These are phyloP conservation scores for Curvularia spicifera DNA, from an alignment of 2,329 filamentous ascomycete species.

Conservation along the genomic window DNA sequence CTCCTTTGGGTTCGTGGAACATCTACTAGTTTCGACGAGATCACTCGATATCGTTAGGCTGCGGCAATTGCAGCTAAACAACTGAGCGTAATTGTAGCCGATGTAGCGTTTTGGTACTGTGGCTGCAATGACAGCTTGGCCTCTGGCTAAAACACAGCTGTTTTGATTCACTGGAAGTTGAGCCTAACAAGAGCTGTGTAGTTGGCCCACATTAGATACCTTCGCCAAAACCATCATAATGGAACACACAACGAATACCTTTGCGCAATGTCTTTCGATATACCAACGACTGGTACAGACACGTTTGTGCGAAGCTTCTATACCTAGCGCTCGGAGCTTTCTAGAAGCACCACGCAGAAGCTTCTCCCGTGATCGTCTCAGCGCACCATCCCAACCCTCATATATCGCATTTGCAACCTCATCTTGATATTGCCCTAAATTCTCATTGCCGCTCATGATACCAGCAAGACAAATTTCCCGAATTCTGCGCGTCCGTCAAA, in stretches of 20 bases:
- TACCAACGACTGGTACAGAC: not conserved
- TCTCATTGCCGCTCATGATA: not conserved
- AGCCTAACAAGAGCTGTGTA: no score
- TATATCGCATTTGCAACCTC: not conserved
- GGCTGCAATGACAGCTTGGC: no score
- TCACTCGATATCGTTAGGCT: no score
- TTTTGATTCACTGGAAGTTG: no score
- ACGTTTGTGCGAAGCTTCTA: not conserved
- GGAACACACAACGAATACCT: not conserved
- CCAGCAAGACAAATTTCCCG: not conserved
- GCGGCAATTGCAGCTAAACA: no score
- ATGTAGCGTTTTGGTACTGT: no score
- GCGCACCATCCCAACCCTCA: not conserved
- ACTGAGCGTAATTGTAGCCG: no score
- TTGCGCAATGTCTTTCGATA: not conserved
- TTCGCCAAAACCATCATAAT: not conserved
- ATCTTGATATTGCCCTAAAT: not conserved
- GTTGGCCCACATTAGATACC: no score
- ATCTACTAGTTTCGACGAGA: no score
- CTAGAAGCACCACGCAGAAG: slow-evolving; percentile 5
- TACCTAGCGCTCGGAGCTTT: slow-evolving; percentile 1
- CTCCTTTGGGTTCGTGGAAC: no score
- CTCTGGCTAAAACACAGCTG: no score
- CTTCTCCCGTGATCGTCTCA: not conserved
- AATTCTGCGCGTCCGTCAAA: not conserved